These are phyloP conservation scores for Talaromyces piceae DNA, from an alignment of 2,329 filamentous ascomycete species.

Conservation along the genomic window DNA sequence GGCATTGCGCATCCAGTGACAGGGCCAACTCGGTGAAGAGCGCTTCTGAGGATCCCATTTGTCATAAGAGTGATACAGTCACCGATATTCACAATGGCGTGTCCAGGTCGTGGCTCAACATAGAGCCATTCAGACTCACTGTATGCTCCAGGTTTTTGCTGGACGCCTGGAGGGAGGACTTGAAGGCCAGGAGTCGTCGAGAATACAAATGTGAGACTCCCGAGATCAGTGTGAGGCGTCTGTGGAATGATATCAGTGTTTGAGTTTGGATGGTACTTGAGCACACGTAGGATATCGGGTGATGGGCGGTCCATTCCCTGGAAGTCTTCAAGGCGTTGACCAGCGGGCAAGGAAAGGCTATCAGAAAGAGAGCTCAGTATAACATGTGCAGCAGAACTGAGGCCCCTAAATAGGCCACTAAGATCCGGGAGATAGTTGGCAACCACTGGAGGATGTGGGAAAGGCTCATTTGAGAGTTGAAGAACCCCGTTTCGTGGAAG, in stretches of 20 bases:
- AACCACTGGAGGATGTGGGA: slow-evolving; percentile 1
- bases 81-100: slow-evolving; percentile 2
- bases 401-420: neutral
- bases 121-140: slow-evolving; percentile 5
- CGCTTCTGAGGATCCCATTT: neutral
- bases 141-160: neutral
- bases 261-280: neutral
- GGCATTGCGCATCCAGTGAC: neutral
- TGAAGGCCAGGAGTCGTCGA: slow-evolving; percentile 14
- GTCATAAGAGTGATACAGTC: neutral
- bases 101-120: slow-evolving; percentile 1
- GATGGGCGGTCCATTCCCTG: slow-evolving; percentile 1
- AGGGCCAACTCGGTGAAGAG: neutral
- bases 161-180: slow-evolving; percentile 12
- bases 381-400: neutral
- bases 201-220: neutral
- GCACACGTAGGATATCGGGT: neutral
- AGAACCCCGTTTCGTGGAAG: neutral
- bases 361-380: slow-evolving; percentile 3
- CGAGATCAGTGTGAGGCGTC: slow-evolving; percentile 2
- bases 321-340: slow-evolving; percentile 2
- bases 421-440: neutral
- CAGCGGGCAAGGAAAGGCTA: neutral
- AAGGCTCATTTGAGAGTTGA: slow-evolving; percentile 2
- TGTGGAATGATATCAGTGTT: neutral